Base-by-base conservation (phyloP, 305 asterid species). In the Fraxinus sp. region DNA sequence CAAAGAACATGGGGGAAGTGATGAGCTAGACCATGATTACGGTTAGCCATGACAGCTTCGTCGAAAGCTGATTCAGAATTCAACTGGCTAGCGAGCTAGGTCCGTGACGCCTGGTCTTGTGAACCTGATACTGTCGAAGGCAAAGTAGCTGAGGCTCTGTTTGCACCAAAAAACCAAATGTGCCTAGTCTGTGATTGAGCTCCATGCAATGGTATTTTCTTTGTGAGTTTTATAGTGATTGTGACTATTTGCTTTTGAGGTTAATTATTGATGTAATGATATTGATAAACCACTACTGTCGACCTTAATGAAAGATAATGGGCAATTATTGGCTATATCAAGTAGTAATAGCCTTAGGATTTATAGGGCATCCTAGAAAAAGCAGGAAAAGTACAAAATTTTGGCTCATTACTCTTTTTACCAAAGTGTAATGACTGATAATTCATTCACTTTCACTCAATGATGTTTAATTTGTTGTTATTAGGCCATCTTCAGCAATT, bases 271-370 rank as follows among this genome's bases (percentile, higher is more conserved):
- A 71, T 71, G 76, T 16, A 71, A 32, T 71, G 41, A 32, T 71
- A 30, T 71, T 71, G 43, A 30, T 71, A 1, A 71, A 39, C 43
- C 76, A 71, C 43, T 71, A 32, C 5, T 71, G 76, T 30, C 76
- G 41, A 30, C 76, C 43, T 32, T 71, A 71, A 71, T 14, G 11
- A 70, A 70, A 70, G 75, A 28, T 70, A 16, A 28, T 28, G 16
- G 39, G 75, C 75, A 70, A 70, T 70, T 28, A 70, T 70, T 70
- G 75, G 75, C 37, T 70, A 70, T 30, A 70, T 70, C 75, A 70
- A 1, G 39, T 70, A 70, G 18, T 70, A 28, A 35, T 30, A 30
- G 41, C 76, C 24, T 55, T 55, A 55, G 66, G 66, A 55, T 55
- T 55, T 55, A 55, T 55, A 55, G 66, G 66, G 66, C 10, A n/a